Conservation (phyloP, 2,329 filamentous ascomycete species). For the Fusarium nelsonii region DNA sequence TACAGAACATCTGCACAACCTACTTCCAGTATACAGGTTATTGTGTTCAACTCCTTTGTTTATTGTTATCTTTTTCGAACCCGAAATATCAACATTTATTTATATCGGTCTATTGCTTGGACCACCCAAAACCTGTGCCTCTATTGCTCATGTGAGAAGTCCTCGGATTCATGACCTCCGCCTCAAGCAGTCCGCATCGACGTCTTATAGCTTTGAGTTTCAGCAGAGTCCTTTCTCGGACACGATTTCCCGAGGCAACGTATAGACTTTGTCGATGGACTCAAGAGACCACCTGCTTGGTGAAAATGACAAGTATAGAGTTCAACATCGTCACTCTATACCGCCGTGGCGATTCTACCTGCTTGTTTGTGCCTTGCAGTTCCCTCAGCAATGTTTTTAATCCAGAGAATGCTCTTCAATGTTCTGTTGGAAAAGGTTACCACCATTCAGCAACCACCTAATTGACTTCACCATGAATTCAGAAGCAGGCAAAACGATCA, state of each 20-base stretch:
- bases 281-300: not conserved
- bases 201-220: not conserved
- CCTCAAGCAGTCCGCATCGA: not conserved
- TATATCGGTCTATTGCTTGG: no score
- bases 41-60: not conserved
- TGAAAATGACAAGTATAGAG: not conserved
- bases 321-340: not conserved
- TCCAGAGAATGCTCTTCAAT: not conserved
- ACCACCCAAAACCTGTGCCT: not conserved
- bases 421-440: not conserved
- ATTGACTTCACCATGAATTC: not conserved
- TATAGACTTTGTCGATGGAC: not conserved
- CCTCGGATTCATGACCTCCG: not conserved
- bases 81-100: not conserved
- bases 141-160: not conserved
- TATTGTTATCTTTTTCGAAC: not conserved
- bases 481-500: not conserved
- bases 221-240: not conserved
- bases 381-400: not conserved
- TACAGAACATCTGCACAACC: conserved; percentile 1
- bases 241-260: not conserved
- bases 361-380: not conserved
- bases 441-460: not conserved
- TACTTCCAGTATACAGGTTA: not conserved
- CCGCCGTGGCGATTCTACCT: not conserved